A percentile compares a stretch with the other conserved stretches of the same genome.
Evolutionary conservation across 2,329 filamentous ascomycete genomes (phyloP).

Genomic region (Sclerotinia glacialis): DNA sequence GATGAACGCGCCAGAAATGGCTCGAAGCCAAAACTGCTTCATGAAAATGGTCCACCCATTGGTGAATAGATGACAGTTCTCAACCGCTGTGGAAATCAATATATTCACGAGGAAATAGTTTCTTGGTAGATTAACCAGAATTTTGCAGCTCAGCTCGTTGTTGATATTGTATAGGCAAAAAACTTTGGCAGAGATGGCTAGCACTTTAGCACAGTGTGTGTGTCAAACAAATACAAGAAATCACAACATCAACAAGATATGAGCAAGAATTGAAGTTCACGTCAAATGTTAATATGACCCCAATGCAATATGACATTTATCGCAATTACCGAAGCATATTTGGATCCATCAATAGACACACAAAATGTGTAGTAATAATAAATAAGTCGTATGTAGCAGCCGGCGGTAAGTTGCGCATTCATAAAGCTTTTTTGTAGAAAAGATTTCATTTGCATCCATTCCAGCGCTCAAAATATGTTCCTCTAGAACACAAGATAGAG

Average conservation of each 20-base stretch:
- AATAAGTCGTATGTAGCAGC: constrained; percentile 56
- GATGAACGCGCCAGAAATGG: not conserved
- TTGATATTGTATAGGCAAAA: not conserved
- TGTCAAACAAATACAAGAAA: not conserved
- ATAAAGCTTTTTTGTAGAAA: constrained; percentile 34
- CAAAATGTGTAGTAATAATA: not conserved
- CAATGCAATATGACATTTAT: too few relatives aligned
- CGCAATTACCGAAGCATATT: not conserved
- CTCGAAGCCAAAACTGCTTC: not conserved
- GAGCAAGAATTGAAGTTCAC: too few relatives aligned
- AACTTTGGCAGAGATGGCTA: not conserved
- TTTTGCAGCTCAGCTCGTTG: not conserved
- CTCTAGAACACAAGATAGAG: constrained; percentile 73
- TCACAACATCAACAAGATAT: not conserved
- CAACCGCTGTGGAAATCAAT: not conserved
- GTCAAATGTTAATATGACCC: not conserved
- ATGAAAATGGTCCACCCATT: not conserved
- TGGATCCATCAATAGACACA: not conserved
- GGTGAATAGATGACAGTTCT: not conserved
- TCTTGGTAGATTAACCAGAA: not conserved
- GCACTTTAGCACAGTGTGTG: too few relatives aligned
- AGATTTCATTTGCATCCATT: constrained; percentile 69
- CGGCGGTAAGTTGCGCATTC: constrained; percentile 66
- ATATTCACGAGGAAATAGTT: not conserved
- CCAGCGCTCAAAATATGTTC: constrained; percentile 54